A percentile compares a stretch with the other conserved stretches of the same genome.
These are phyloP conservation scores for Xylaria intraflava DNA, from an alignment of 495 filamentous ascomycete genomes.

Conservation along the genomic window DNA sequence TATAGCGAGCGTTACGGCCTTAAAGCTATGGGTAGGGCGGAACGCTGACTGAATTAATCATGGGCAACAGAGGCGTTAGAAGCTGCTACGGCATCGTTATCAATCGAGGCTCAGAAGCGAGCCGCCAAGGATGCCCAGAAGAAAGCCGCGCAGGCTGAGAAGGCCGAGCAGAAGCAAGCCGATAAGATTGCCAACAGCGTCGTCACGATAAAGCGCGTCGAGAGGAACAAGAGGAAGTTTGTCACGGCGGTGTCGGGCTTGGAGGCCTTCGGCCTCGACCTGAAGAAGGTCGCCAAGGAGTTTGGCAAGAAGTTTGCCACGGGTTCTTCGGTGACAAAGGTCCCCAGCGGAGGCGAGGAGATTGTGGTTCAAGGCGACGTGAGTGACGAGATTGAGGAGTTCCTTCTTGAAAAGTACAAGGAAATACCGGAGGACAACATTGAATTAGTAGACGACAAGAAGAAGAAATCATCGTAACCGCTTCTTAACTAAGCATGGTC, in stretches of 20 bases:
- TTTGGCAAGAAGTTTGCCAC: conserved; percentile 92
- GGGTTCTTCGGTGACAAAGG: conserved; percentile 85
- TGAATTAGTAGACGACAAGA: conserved; percentile 88
- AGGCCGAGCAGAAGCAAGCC: conserved; percentile 69
- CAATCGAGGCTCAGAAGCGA: conserved; percentile 80
- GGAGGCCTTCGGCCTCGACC: conserved; percentile 81
- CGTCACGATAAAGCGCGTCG: conserved; percentile 89
- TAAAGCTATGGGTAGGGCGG: background rate
- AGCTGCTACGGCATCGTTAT: conserved; percentile 75
- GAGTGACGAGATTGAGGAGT: conserved; percentile 90
- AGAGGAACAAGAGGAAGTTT: conserved; percentile 95
- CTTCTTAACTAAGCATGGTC: conserved; percentile 10
- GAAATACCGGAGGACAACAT: conserved; percentile 89
- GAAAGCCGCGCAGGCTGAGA: conserved; percentile 86
- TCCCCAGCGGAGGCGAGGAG: conserved; percentile 79
- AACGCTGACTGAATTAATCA: conserved; percentile 13
- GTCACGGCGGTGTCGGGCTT: conserved; percentile 86
- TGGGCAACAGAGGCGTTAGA: conserved; percentile 62
- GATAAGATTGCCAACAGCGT: conserved; percentile 72
- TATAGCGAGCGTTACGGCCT: background rate
- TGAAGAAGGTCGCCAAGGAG: conserved; percentile 89
- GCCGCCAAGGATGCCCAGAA: conserved; percentile 92
- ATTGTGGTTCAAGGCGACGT: conserved; percentile 98
- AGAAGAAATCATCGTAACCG: conserved; percentile 58
- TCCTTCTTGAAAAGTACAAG: conserved; percentile 75